Evolutionary conservation across 106 monocot species (phyloP).

Genomic region (Apostasia ramifera): DNA sequence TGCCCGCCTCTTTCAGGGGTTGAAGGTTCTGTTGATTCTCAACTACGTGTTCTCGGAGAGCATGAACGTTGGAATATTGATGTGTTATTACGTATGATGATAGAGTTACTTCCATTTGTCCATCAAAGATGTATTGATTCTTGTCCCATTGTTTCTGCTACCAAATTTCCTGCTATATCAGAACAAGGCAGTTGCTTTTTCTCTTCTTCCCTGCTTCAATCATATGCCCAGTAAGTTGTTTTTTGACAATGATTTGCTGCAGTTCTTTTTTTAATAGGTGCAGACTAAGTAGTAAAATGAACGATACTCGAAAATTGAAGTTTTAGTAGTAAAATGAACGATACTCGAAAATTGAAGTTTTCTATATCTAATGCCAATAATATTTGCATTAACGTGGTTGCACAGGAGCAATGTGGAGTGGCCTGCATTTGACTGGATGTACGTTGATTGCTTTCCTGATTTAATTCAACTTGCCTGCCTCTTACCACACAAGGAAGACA

Average conservation of each 20-base stretch:
- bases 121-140: slow-evolving; percentile 63
- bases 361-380: not conserved
- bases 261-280: too few relatives aligned
- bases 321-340: not conserved
- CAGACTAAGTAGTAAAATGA: too few relatives aligned
- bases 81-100: slow-evolving; percentile 79
- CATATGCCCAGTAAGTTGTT: slow-evolving; percentile 66
- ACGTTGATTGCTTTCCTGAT: slow-evolving; percentile 78
- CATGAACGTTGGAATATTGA: slow-evolving; percentile 94
- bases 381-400: not conserved
- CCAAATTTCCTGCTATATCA: slow-evolving; percentile 17
- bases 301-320: too few relatives aligned
- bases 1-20: slow-evolving; percentile 95
- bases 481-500: slow-evolving; percentile 84
- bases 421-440: slow-evolving; percentile 92
- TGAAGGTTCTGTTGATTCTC: slow-evolving; percentile 80
- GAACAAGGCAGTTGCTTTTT: slow-evolving; percentile 43
- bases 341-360: not conserved
- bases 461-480: slow-evolving; percentile 87
- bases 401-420: slow-evolving; percentile 80
- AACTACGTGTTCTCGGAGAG: slow-evolving; percentile 85
- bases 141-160: slow-evolving; percentile 55
- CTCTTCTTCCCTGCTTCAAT: slow-evolving; percentile 55
- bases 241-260: not conserved
- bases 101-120: slow-evolving; percentile 75